Evolutionary conservation across 768 basidiomycete species (phyloP), one percentile per base, ranked within the genome.

Genomic region (Mycena vitilis): DNA sequence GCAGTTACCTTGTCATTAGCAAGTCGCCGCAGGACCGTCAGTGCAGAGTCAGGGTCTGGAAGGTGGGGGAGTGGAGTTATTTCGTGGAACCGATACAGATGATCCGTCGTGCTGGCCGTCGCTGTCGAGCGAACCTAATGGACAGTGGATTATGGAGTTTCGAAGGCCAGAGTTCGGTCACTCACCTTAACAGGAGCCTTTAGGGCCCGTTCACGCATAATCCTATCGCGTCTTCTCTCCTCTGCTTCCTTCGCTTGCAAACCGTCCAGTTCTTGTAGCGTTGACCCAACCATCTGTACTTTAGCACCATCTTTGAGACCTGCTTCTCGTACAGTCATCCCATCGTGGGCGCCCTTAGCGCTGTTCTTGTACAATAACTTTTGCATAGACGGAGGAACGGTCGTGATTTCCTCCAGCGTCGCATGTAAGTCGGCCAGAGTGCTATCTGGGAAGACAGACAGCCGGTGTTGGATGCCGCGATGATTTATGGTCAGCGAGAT

Each of bases 291-390:
- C 82, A 94, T 82, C 73, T 91, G 91, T 7, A 94, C 78, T 77
- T 90, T 94, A 57, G 81, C 73, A 11, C 91, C 91, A 67, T 88
- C 80, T 72, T 85, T 89, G 47, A 94, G 74, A n/a, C 92, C 92
- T 0, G 73, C 86, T 77, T 74, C 74, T 4, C 15, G 77, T 72
- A 81, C 73, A 36, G 74, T 83, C 54, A 65, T 79, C 30, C 72
- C 74, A 18, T 76, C 72, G 47, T 73, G 70, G 20, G 77, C 54
- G 0, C 76, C 64, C 60, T 80, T 85, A 13, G 77, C 63, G 58
- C 81, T 85, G 82, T 91, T 93, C 75, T 88, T 92, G 80, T 85
- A 91, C 11, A 94, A 76, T 48, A 94, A 81, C 73, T 94, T 95
- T 80, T 94, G 92, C 47, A 89, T 79, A 4, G 83, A 75, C 5